phyloP scores from a whole-genome alignment of 768 basidiomycete genomes.

The Hebeloma cylindrosporum region DNA sequence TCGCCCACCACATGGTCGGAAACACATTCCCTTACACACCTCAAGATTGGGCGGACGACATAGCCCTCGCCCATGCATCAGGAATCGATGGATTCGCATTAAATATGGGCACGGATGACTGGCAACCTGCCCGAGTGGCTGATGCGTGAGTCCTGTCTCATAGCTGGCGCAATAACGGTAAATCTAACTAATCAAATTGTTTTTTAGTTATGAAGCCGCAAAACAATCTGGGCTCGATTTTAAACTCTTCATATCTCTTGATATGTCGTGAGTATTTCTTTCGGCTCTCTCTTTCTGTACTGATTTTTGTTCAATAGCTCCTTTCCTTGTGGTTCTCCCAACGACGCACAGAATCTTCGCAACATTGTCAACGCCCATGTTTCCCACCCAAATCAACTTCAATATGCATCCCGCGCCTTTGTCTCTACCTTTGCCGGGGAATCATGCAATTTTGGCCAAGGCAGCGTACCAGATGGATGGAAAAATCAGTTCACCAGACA shows the following conservation, averaged over 20 bases:
- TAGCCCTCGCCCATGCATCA: slow-evolving; percentile 51
- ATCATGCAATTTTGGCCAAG: slow-evolving; percentile 63
- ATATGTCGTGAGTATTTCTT: slow-evolving; percentile 60
- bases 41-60: slow-evolving; percentile 50
- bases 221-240: slow-evolving; percentile 51
- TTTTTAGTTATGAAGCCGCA: slow-evolving; percentile 54
- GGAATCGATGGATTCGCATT: slow-evolving; percentile 73
- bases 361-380: slow-evolving; percentile 54
- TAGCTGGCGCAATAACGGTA: slow-evolving; percentile 2
- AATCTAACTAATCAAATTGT: neutral
- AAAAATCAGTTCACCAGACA: slow-evolving; percentile 48
- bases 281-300: neutral
- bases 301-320: slow-evolving; percentile 35
- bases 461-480: slow-evolving; percentile 55
- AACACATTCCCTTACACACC: slow-evolving; percentile 64
- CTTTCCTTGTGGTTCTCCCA: slow-evolving; percentile 49
- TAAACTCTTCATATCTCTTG: slow-evolving; percentile 76
- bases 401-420: slow-evolving; percentile 44
- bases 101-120: slow-evolving; percentile 64
- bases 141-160: slow-evolving; percentile 50
- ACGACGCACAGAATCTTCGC: slow-evolving; percentile 51
- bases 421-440: slow-evolving; percentile 76
- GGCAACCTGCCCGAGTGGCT: slow-evolving; percentile 61
- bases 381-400: slow-evolving; percentile 60
- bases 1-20: slow-evolving; percentile 65